These are phyloP conservation scores for Tripterygium wilfordii DNA, from an alignment of 177 flowering plant genomes.

Conservation along the genomic window DNA sequence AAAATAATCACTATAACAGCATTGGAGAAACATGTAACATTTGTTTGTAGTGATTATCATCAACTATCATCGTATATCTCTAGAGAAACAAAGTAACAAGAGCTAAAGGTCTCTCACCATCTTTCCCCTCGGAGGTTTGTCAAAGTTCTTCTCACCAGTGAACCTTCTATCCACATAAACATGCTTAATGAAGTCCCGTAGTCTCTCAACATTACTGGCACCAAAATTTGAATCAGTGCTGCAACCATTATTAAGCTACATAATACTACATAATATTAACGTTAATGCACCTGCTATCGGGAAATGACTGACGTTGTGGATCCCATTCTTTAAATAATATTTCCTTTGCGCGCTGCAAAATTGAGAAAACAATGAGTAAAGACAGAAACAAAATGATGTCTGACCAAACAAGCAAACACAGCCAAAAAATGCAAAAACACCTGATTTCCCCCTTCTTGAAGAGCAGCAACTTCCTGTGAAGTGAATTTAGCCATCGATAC, in stretches of 20 bases:
- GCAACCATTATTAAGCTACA: neutral
- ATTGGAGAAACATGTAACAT: too few species aligned
- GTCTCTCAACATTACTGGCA: conserved; percentile 77
- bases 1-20: too few species aligned
- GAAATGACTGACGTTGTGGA: conserved; percentile 60
- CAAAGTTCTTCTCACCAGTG: conserved; percentile 65
- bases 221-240: conserved; percentile 18
- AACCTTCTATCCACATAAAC: conserved; percentile 89
- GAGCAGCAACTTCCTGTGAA: conserved; percentile 83
- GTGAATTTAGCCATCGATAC: conserved; percentile 96
- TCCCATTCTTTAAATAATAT: conserved; percentile 85
- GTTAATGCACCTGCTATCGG: conserved; percentile 74
- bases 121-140: conserved; percentile 63
- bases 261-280: conserved; percentile 4
- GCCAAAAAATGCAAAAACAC: too few species aligned
- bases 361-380: neutral
- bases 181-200: conserved; percentile 90
- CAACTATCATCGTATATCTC: too few species aligned
- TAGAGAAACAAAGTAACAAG: conserved; percentile 1
- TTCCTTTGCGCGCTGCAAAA: conserved; percentile 69
- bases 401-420: too few species aligned
- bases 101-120: conserved; percentile 28
- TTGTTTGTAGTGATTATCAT: too few species aligned
- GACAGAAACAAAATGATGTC: too few species aligned
- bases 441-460: conserved; percentile 82